These are phyloP conservation scores for Encephalitozoon romaleae DNA, from an alignment of 371 early-diverging fungal species.

Conservation along the genomic window DNA sequence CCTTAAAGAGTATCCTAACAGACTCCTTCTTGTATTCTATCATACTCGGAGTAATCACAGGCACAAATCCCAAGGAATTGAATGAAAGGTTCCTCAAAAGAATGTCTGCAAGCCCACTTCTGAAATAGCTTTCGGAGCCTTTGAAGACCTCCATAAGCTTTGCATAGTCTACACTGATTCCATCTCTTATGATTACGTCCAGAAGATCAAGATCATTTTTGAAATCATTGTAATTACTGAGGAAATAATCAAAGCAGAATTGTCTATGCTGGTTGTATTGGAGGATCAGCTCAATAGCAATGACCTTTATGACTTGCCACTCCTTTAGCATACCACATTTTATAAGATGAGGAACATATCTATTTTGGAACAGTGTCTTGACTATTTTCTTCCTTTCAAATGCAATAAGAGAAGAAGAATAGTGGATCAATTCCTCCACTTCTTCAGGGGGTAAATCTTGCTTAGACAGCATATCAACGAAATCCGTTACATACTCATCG, in stretches of 20 bases:
- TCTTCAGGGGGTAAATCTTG: neutral
- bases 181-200: neutral
- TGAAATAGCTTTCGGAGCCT: neutral
- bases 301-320: neutral
- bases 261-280: neutral
- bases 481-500: neutral
- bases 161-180: neutral
- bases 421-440: neutral
- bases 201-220: conserved; percentile 17
- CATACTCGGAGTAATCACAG: neutral
- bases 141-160: neutral
- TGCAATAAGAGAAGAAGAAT: neutral
- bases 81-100: conserved; percentile 4
- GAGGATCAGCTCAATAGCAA: neutral
- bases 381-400: neutral
- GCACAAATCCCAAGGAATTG: conserved; percentile 12
- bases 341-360: conserved; percentile 2
- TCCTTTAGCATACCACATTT: neutral
- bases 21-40: conserved; percentile 11
- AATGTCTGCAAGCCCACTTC: neutral
- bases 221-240: neutral
- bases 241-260: conserved; percentile 11
- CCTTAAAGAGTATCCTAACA: conserved; percentile 7
- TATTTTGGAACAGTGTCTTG: neutral
- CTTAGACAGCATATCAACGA: neutral